Evolutionary conservation across 805 yeast species (phyloP).

Genomic region (Candida palmyrensis): DNA sequence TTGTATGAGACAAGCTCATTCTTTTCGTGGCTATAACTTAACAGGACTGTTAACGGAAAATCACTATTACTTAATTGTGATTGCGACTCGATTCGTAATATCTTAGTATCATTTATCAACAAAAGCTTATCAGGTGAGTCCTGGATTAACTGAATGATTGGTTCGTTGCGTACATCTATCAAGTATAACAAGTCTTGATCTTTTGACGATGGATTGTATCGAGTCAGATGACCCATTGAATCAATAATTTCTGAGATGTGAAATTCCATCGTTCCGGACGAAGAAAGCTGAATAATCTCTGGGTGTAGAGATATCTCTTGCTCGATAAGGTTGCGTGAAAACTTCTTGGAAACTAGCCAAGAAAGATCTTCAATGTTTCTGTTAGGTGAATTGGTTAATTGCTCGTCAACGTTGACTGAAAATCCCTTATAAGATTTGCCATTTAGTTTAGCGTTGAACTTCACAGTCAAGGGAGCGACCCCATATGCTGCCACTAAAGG

Average conservation of each 20-base stretch:
- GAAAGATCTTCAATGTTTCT: conserved; percentile 30
- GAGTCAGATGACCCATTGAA: conserved; percentile 24
- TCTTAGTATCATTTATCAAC: conserved; percentile 21
- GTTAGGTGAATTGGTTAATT: conserved; percentile 1
- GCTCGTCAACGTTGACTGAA: conserved; percentile 17
- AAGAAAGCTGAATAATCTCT: conserved; percentile 11
- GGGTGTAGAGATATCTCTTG: conserved; percentile 29
- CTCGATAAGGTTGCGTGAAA: conserved; percentile 30
- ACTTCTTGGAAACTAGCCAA: conserved; percentile 15
- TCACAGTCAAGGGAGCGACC: conserved; percentile 56
- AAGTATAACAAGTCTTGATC: conserved; percentile 30
- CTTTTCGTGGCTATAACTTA: conserved; percentile 18
- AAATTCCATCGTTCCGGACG: conserved; percentile 25
- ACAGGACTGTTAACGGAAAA: conserved; percentile 41
- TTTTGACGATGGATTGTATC: conserved; percentile 32
- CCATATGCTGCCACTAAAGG: conserved; percentile 59
- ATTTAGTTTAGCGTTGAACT: conserved; percentile 20
- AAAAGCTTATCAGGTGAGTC: conserved; percentile 13
- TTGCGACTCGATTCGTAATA: conserved; percentile 18
- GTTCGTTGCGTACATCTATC: conserved; percentile 22
- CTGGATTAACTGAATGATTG: conserved; percentile 18
- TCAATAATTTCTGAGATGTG: conserved; percentile 30
- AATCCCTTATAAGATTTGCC: conserved; percentile 19
- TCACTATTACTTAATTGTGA: conserved; percentile 20
- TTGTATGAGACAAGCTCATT: conserved; percentile 15